phyloP scores from a whole-genome alignment of 108 stramenopile genomes.

The Nannochloropsis oceanica region DNA sequence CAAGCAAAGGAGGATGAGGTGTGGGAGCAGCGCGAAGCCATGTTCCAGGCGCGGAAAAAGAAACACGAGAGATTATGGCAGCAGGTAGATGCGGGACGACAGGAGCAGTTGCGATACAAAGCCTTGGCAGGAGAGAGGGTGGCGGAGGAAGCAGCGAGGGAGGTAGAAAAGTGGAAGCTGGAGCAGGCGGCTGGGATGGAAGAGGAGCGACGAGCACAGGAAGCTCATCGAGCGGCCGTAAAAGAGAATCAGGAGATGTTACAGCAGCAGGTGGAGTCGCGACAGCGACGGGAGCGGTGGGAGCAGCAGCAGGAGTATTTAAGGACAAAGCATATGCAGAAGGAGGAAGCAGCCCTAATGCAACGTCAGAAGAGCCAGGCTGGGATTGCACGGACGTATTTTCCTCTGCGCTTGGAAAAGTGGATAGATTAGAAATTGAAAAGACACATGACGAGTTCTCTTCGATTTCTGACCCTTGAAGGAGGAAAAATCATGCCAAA shows the following conservation, averaged over 20 bases:
- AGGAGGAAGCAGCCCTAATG: not conserved
- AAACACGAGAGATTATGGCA: not conserved
- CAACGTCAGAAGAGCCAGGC: not conserved
- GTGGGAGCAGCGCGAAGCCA: not conserved
- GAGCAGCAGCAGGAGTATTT: not conserved
- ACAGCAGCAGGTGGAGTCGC: not conserved
- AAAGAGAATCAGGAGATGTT: not conserved
- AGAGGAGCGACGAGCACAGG: not conserved
- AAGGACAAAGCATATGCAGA: not conserved
- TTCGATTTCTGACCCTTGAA: no score
- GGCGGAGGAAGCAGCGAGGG: not conserved
- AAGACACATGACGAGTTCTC: no score
- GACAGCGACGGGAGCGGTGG: not conserved
- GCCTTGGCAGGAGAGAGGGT: not conserved
- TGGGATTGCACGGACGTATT: not conserved
- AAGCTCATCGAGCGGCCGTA: not conserved
- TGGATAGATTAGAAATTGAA: not conserved
- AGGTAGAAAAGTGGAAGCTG: not conserved
- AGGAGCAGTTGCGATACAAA: not conserved
- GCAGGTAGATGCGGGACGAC: not conserved
- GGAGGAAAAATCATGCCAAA: no score
- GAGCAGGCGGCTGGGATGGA: not conserved
- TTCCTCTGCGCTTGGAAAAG: not conserved
- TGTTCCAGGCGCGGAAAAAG: not conserved
- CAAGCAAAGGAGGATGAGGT: constrained; percentile 23